Evolutionary conservation across 2,329 filamentous ascomycete genomes (phyloP), one percentile per base, ranked within the genome.

Genomic region (Chrysosporium queenslandicum): DNA sequence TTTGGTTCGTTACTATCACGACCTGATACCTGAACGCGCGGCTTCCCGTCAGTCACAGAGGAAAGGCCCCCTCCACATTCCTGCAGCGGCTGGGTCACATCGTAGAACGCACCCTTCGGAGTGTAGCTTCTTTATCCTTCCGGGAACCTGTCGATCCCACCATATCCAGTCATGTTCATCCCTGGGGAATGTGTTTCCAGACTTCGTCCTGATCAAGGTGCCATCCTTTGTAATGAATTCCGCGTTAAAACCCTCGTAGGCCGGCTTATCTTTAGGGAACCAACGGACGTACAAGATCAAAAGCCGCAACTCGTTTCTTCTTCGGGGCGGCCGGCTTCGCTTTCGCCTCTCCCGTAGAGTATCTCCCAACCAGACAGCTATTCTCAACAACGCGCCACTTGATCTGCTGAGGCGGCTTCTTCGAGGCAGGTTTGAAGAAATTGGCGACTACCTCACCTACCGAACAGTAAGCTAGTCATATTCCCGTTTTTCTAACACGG

Each of bases 1-100:
- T 90, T 68, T 98, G 92, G 66, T 98, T 98, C 56, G 87, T 94
- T 46, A 98, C 70, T 45, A 97, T 79, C 16, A 87, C 78, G 11
- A 97, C 70, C 42, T 78, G 78, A 67, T 86, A 94, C 27, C 85
- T 86, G 23, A 16, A 29, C 3, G 11, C n/a, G 21, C 4, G 34
- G 6, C 7, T 29, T 50, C 30, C 37, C 4, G 25, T 50, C 16
- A 39, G 41, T n/a, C n/a, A 16, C n/a, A 9, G 14, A 20, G 30
- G 32, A 18, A 6, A 5, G 32, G 5, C 27, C 27, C 9, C 7
- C 14, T 43, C 32, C 14, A 9, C 12, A 9, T 48, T 21, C 7
- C 39, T n/a, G 14, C 25, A 18, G 29, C n/a, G n/a, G n/a, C n/a
- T n/a, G n/a, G n/a, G 34, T n/a, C 3, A 36, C 9, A 47, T 16